Percentiles rank a stretch among this genome's conserved stretches.
Conservation (phyloP, 2,329 filamentous ascomycete genomes). For the Aspergillus sclerotialis region DNA sequence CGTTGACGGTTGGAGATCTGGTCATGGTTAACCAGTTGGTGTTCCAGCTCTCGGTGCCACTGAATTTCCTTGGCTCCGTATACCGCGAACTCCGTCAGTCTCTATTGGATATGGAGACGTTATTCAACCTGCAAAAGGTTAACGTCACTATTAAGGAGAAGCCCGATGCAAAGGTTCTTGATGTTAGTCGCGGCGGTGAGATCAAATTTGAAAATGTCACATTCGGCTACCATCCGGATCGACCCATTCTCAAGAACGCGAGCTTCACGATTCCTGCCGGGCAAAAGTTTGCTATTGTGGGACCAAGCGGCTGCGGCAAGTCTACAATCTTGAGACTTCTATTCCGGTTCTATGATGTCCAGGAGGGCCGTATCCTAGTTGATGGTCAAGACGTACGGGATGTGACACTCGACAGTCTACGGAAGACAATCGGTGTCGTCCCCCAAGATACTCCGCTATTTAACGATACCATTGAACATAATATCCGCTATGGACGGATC, state of each 20-base stretch:
- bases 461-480: slow-evolving; percentile 93
- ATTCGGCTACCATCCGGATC: slow-evolving; percentile 83
- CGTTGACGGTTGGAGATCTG: slow-evolving; percentile 84
- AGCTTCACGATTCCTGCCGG: slow-evolving; percentile 87
- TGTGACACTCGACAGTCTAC: slow-evolving; percentile 73
- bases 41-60: slow-evolving; percentile 91
- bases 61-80: slow-evolving; percentile 97
- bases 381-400: slow-evolving; percentile 88
- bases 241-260: slow-evolving; percentile 79
- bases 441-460: slow-evolving; percentile 96
- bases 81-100: slow-evolving; percentile 94
- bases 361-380: slow-evolving; percentile 76
- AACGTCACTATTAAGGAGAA: slow-evolving; percentile 79
- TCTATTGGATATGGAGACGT: slow-evolving; percentile 93
- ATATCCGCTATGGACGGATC: slow-evolving; percentile 86
- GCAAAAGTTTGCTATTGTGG: slow-evolving; percentile 92
- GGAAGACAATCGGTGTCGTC: slow-evolving; percentile 84
- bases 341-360: slow-evolving; percentile 90
- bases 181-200: slow-evolving; percentile 70
- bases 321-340: slow-evolving; percentile 84
- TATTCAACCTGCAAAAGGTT: slow-evolving; percentile 96
- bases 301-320: slow-evolving; percentile 92
- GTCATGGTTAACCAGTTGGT: slow-evolving; percentile 99
- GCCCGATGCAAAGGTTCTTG: slow-evolving; percentile 64
- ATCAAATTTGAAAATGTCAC: slow-evolving; percentile 92